Evolutionary conservation across 139 green algal species (phyloP).

Genomic region (Ettlia oleoabundans): DNA sequence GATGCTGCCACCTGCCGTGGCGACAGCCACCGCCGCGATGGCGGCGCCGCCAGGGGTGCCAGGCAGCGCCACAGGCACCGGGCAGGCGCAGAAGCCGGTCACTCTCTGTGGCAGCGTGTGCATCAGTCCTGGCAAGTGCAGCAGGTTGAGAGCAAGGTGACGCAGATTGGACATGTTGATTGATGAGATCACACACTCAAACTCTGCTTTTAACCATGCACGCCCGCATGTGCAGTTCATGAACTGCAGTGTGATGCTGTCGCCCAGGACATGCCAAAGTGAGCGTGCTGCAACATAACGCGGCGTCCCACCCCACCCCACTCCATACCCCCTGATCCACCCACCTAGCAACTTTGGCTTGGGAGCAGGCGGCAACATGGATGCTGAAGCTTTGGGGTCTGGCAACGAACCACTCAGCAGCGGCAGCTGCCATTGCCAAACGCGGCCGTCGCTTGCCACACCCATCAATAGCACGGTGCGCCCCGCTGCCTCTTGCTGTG

Average conservation of each 20-base stretch:
- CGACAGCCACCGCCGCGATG: slow-evolving; percentile 59
- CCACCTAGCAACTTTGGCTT: slow-evolving; percentile 46
- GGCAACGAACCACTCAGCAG: slow-evolving; percentile 43
- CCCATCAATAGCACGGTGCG: slow-evolving; percentile 40
- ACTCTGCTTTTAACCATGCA: too few species aligned
- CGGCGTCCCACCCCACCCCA: too few species aligned
- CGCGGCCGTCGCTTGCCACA: slow-evolving; percentile 56
- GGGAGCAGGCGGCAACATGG: slow-evolving; percentile 5
- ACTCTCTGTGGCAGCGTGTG: slow-evolving; percentile 62
- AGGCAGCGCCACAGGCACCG: slow-evolving; percentile 44
- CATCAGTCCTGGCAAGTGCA: too few species aligned
- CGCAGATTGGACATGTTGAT: too few species aligned
- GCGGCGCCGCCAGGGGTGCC: slow-evolving; percentile 8
- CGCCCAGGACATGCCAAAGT: too few species aligned
- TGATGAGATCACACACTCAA: too few species aligned
- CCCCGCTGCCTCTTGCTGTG: not conserved
- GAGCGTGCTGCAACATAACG: too few species aligned
- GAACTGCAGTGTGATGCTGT: too few species aligned
- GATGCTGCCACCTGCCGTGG: slow-evolving; percentile 58
- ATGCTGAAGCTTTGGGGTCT: not conserved
- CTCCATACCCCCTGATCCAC: too few species aligned
- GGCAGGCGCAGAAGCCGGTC: slow-evolving; percentile 56
- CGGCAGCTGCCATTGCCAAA: slow-evolving; percentile 75
- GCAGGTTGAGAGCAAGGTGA: too few species aligned
- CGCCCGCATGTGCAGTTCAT: too few species aligned